Evolutionary conservation across 2,329 filamentous ascomycete genomes (phyloP).

Genomic region (Helminthosporium solani): DNA sequence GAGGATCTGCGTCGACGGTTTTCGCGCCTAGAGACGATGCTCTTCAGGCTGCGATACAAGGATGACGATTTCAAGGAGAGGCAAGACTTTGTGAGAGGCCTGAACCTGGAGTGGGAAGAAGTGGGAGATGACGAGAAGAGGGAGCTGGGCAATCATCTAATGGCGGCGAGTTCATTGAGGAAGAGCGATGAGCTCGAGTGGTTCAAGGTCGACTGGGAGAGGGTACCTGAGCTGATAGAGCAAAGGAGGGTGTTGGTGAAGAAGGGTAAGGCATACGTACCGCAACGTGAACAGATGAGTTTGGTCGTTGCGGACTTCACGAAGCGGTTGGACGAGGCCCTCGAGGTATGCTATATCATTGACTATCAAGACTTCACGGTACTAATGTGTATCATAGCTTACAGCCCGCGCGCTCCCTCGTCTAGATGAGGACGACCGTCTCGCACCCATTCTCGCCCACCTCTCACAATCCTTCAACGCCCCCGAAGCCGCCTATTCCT

Average conservation of each 20-base stretch:
- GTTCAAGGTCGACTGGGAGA: constrained; percentile 97
- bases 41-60: constrained; percentile 81
- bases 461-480: constrained; percentile 96
- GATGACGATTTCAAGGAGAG: constrained; percentile 74
- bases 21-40: constrained; percentile 78
- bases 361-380: neutral
- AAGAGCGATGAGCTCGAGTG: constrained; percentile 76
- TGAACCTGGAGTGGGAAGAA: constrained; percentile 82
- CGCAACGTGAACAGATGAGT: constrained; percentile 79
- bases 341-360: constrained; percentile 64
- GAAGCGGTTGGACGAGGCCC: constrained; percentile 71
- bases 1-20: constrained; percentile 89
- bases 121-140: constrained; percentile 78
- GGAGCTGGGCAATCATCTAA: constrained; percentile 63
- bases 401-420: constrained; percentile 89
- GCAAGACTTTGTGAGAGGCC: constrained; percentile 69
- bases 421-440: constrained; percentile 92
- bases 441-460: constrained; percentile 73
- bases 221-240: constrained; percentile 88
- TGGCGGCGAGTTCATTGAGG: constrained; percentile 56
- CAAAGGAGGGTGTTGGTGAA: constrained; percentile 72
- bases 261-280: constrained; percentile 86
- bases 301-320: constrained; percentile 90
- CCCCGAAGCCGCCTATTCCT: constrained; percentile 78
- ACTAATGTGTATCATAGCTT: constrained; percentile 53